Evolutionary conservation across 1,284 basidiomycete species (phyloP), one percentile per base, ranked within the genome.

Genomic region (Irpex rosettiformis): DNA sequence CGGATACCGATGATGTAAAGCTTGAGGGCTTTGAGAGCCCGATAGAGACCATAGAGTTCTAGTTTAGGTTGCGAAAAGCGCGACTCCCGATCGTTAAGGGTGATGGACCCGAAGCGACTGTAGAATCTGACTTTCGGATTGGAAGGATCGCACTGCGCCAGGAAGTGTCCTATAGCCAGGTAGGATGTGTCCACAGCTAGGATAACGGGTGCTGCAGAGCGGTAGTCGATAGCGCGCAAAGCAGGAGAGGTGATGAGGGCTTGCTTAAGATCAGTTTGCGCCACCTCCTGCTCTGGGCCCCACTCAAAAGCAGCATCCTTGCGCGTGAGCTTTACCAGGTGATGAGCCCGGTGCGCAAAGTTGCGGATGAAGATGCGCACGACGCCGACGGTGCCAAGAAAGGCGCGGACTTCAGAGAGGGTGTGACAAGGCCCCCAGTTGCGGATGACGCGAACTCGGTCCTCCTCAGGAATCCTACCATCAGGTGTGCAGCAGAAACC

Each of bases 41-140:
- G 40, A 52, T 71, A 75, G 0, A 76, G 59, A 0, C 74, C 73
- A 55, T 72, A 76, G 0, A 77, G 59, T 57, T 77, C 74, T 0
- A 70, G 59, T 61, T 77, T 76, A 0, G 74, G 72, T 57, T 77
- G 74, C 0, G 72, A 73, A 52, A 76, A 77, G 2, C 67, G 64
- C 0, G 63, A 65, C 54, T 77, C 71, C 0, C 63, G 62, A 8
- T 64, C 58, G 27, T 64, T 72, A 64, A 71, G 74, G 0, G 72
- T 73, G 54, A 70, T 69, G 0, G 70, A 75, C 0, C 73, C 70
- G 60, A 65, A 76, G 1, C 30, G 69, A 29, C 33, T 37, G 33
- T 37, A 37, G 33, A 7, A 37, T 16, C 33, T 7, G 6, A 37
- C 16, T 16, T 37, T 37, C 16, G 33, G 33, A 16, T 37, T 37